Conservation (phyloP, 1,284 basidiomycete genomes). For the Apiotrichum mycotoxinovorans region DNA sequence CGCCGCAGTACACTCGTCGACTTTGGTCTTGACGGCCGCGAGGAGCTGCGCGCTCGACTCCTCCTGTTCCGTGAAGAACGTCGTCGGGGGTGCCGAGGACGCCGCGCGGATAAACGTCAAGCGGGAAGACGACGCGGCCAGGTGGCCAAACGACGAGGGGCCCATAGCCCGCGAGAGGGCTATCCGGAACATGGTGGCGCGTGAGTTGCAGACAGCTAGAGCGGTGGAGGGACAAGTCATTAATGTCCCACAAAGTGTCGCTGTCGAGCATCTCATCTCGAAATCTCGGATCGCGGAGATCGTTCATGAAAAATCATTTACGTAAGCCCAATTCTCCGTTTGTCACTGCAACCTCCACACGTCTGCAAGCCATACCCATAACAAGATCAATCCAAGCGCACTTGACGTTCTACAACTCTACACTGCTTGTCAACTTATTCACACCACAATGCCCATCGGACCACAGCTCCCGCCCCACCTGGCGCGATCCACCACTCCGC, state of each 20-base stretch:
- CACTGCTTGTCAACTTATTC: neutral
- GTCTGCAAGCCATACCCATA: no score
- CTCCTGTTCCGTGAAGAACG: conserved; percentile 11
- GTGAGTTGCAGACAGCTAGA: neutral
- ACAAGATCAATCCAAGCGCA: no score
- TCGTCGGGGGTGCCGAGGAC: neutral
- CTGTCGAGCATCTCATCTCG: no score
- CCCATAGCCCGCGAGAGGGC: neutral
- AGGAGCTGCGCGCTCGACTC: conserved; percentile 11
- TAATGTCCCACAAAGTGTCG: no score
- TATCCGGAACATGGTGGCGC: neutral
- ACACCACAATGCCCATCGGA: conserved; percentile 16
- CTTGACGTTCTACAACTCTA: no score
- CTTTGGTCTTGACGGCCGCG: conserved; percentile 11
- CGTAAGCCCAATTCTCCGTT: neutral
- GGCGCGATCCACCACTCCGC: neutral
- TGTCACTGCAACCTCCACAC: neutral
- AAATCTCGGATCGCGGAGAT: neutral
- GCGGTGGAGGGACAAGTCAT: neutral
- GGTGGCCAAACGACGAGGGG: neutral
- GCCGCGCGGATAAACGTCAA: neutral
- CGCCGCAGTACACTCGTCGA: conserved; percentile 7
- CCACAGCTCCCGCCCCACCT: conserved; percentile 20
- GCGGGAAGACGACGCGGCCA: neutral
- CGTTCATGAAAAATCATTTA: neutral